These are phyloP conservation scores for Hondaea fermentalgiana DNA, from an alignment of 108 stramenopile genomes.

Conservation along the genomic window DNA sequence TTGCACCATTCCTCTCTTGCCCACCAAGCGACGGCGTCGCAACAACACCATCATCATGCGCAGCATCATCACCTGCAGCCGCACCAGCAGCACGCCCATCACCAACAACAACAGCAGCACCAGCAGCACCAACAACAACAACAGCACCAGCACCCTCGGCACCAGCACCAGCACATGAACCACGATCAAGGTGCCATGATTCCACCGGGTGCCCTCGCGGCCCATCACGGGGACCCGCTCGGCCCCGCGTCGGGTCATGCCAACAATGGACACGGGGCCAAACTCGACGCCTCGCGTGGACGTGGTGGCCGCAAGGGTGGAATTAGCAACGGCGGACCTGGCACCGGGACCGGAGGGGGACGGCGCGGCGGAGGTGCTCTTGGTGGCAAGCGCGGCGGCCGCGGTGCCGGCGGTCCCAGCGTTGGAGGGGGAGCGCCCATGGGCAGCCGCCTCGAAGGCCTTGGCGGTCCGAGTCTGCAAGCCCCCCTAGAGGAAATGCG, in stretches of 20 bases:
- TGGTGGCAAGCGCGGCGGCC: not conserved
- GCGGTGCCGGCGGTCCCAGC: not conserved
- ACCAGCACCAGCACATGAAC: not conserved
- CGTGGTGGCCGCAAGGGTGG: not conserved
- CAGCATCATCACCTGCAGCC: not conserved
- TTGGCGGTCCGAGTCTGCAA: slow-evolving; percentile 58
- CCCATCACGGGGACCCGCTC: not conserved
- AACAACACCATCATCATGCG: not conserved
- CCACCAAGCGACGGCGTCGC: not conserved
- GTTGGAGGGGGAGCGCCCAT: not conserved
- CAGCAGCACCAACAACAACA: too few relatives aligned
- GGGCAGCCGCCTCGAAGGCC: not conserved
- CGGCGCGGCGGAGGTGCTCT: not conserved
- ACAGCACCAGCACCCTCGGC: not conserved
- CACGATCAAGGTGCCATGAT: not conserved
- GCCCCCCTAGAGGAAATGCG: slow-evolving; percentile 67
- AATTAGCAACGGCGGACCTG: not conserved
- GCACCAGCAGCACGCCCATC: not conserved
- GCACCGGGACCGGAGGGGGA: not conserved
- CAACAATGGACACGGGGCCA: not conserved
- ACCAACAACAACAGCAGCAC: too few relatives aligned
- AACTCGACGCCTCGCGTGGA: not conserved
- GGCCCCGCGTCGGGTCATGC: not conserved
- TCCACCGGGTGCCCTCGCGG: not conserved
- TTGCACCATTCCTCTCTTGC: not conserved